Evolutionary conservation across 2,329 filamentous ascomycete species (phyloP).

Genomic region (Biscogniauxia marginata): DNA sequence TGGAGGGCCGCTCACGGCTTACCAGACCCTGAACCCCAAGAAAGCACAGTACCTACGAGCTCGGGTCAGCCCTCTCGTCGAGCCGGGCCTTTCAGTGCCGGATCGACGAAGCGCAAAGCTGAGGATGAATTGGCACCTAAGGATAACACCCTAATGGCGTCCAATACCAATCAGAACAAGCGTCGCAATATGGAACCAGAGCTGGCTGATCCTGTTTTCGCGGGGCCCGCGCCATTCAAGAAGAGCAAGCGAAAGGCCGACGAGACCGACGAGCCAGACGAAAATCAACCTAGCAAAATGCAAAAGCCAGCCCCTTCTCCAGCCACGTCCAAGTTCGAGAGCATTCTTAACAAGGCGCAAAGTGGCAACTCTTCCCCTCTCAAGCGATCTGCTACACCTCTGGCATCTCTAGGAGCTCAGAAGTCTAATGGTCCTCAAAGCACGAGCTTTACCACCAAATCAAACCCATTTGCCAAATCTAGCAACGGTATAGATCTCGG

Average conservation of each 20-base stretch:
- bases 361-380: slow-evolving; percentile 28
- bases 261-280: slow-evolving; percentile 41
- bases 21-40: slow-evolving; percentile 49
- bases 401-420: slow-evolving; percentile 16
- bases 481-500: slow-evolving; percentile 41
- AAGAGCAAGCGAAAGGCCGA: slow-evolving; percentile 56
- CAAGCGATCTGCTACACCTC: slow-evolving; percentile 21
- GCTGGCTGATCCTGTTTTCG: slow-evolving; percentile 33
- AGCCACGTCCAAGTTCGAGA: slow-evolving; percentile 57
- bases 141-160: slow-evolving; percentile 35
- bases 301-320: slow-evolving; percentile 52
- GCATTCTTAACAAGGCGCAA: slow-evolving; percentile 52
- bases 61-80: slow-evolving; percentile 31
- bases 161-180: slow-evolving; percentile 45
- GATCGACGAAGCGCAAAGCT: slow-evolving; percentile 54
- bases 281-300: slow-evolving; percentile 50
- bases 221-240: slow-evolving; percentile 35
- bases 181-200: slow-evolving; percentile 45
- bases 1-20: slow-evolving; percentile 59
- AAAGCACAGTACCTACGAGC: slow-evolving; percentile 29
- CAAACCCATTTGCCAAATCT: slow-evolving; percentile 34
- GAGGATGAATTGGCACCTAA: slow-evolving; percentile 46
- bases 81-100: slow-evolving; percentile 33
- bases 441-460: slow-evolving; percentile 32
- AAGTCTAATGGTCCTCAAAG: slow-evolving; percentile 22